Conservation (phyloP, 805 yeast species). For the Ogataea paraovalis region DNA sequence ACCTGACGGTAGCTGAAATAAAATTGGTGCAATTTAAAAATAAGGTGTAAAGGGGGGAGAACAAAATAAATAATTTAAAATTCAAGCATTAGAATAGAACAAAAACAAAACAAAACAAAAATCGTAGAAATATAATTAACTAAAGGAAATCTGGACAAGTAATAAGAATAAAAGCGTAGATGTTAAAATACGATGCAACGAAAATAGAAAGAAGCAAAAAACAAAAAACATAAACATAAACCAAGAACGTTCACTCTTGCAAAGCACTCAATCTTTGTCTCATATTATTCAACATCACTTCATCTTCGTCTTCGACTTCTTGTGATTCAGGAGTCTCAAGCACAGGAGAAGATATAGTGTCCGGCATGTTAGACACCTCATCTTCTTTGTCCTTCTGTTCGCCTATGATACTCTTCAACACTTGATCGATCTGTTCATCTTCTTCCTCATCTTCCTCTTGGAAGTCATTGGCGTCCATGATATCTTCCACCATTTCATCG, state of each 20-base stretch:
- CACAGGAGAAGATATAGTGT: conserved; percentile 16
- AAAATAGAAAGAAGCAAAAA: too few species aligned
- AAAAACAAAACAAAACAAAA: too few species aligned
- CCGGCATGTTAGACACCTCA: conserved; percentile 11
- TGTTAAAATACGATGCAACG: too few species aligned
- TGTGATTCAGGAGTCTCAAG: conserved; percentile 18
- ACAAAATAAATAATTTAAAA: too few species aligned
- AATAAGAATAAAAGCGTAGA: too few species aligned
- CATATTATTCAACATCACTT: conserved; percentile 77
- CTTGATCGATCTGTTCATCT: conserved; percentile 58
- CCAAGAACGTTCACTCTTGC: conserved; percentile 48
- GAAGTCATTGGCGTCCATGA: conserved; percentile 65
- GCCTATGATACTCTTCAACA: conserved; percentile 44
- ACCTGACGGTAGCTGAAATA: too few species aligned
- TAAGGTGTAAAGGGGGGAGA: too few species aligned
- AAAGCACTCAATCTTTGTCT: conserved; percentile 82
- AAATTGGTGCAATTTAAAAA: too few species aligned
- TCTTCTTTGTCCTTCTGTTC: conserved; percentile 18
- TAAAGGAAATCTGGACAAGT: too few species aligned
- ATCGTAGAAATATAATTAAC: too few species aligned
- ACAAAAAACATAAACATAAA: too few species aligned
- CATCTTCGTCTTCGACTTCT: conserved; percentile 60
- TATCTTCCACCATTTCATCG: conserved; percentile 93
- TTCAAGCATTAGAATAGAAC: too few species aligned
- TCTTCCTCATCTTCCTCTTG: conserved; percentile 62